Percentiles rank a stretch among this genome's conserved stretches.
phyloP scores from a whole-genome alignment of 2,329 filamentous ascomycete species.

The Thelonectria olida region DNA sequence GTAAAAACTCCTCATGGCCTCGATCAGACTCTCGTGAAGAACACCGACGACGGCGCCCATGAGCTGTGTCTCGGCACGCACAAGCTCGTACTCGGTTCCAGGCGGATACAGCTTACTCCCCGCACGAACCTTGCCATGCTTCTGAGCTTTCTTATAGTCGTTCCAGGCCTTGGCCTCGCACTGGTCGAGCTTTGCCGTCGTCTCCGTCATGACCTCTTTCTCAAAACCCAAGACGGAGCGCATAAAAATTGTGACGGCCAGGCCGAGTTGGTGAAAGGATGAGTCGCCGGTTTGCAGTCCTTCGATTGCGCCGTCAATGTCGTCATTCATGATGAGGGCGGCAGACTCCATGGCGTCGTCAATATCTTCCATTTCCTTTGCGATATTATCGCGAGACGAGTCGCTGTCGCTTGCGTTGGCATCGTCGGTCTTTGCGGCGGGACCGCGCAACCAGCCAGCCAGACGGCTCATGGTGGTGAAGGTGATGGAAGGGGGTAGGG shows the following conservation, averaged over 20 bases:
- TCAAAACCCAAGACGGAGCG: slow-evolving; percentile 89
- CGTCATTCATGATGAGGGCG: slow-evolving; percentile 84
- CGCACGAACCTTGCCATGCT: slow-evolving; percentile 56
- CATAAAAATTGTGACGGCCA: slow-evolving; percentile 85
- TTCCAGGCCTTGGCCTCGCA: slow-evolving; percentile 81
- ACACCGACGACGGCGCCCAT: slow-evolving; percentile 91
- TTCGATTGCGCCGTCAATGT: slow-evolving; percentile 84
- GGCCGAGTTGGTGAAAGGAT: slow-evolving; percentile 87
- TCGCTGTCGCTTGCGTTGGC: slow-evolving; percentile 44
- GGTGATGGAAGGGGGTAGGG: background rate
- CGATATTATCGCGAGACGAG: slow-evolving; percentile 40
- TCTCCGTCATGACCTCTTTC: slow-evolving; percentile 88
- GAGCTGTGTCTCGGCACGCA: slow-evolving; percentile 84
- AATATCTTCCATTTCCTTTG: slow-evolving; percentile 63
- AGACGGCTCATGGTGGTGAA: slow-evolving; percentile 55
- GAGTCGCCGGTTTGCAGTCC: slow-evolving; percentile 77
- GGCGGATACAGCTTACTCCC: slow-evolving; percentile 73
- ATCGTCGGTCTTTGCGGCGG: slow-evolving; percentile 46
- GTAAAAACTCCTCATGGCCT: slow-evolving; percentile 91
- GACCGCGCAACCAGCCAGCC: slow-evolving; percentile 62
- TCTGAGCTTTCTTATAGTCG: slow-evolving; percentile 79
- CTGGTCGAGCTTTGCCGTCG: slow-evolving; percentile 74
- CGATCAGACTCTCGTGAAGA: slow-evolving; percentile 90
- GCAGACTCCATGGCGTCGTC: slow-evolving; percentile 71
- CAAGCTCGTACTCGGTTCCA: slow-evolving; percentile 87